Conservation (phyloP, 2,329 filamentous ascomycete species). For the Aspergillus sclerotialis region DNA sequence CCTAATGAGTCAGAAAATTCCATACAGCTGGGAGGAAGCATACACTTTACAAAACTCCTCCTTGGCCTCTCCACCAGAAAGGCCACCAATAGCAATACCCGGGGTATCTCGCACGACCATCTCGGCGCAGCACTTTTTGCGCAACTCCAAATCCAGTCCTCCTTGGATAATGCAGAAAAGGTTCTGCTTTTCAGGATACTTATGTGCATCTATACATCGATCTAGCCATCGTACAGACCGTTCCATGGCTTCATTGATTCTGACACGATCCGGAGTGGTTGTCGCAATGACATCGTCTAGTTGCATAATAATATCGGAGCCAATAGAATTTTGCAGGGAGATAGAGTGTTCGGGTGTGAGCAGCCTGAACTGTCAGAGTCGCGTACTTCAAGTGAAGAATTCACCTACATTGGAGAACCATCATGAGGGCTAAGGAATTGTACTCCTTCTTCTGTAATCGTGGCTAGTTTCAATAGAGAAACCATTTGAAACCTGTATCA, state of each 20-base stretch:
- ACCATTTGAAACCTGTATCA: slow-evolving; percentile 89
- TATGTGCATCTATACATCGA: slow-evolving; percentile 84
- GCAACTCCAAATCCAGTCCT: slow-evolving; percentile 80
- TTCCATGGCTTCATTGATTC: slow-evolving; percentile 93
- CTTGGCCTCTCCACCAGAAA: slow-evolving; percentile 94
- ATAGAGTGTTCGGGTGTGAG: slow-evolving; percentile 97
- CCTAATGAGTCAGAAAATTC: slow-evolving; percentile 20
- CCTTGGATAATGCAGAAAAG: slow-evolving; percentile 99
- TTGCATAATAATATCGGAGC: slow-evolving; percentile 99
- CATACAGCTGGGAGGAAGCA: slow-evolving; percentile 2
- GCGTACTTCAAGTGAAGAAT: too few species aligned
- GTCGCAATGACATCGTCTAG: slow-evolving; percentile 96
- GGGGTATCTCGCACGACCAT: slow-evolving; percentile 91
- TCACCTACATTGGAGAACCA: slow-evolving; percentile 75
- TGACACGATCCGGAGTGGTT: slow-evolving; percentile 77
- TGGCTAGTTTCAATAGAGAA: slow-evolving; percentile 84
- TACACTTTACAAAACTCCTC: slow-evolving; percentile 80
- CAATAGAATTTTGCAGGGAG: slow-evolving; percentile 90
- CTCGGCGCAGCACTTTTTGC: slow-evolving; percentile 70
- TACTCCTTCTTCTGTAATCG: slow-evolving; percentile 91
- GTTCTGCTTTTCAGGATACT: slow-evolving; percentile 75
- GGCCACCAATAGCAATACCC: slow-evolving; percentile 89
- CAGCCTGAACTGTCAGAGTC: slow-evolving; percentile 48
- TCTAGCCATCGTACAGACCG: slow-evolving; percentile 94
- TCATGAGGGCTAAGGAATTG: slow-evolving; percentile 95